Conservation (phyloP, 805 yeast genomes). For the Saccharomycopsis olivae region DNA sequence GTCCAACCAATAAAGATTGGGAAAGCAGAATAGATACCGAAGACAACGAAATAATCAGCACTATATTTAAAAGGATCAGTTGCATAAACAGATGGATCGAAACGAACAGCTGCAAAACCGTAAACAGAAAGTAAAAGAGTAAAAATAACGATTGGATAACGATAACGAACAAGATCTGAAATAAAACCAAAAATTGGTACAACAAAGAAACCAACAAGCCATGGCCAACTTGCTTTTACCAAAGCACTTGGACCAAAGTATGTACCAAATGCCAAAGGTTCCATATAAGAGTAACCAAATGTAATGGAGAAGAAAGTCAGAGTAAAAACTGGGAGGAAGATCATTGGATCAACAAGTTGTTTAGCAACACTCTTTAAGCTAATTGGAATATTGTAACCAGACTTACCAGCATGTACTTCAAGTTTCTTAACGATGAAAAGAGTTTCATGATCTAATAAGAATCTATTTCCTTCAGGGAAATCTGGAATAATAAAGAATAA, state of each 20-base stretch:
- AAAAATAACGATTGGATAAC: conserved; percentile 22
- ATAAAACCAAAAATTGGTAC: conserved; percentile 29
- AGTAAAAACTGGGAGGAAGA: conserved; percentile 46
- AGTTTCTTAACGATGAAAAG: conserved; percentile 19
- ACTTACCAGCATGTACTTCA: conserved; percentile 21
- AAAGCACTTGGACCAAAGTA: not conserved
- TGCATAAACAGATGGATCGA: conserved; percentile 37
- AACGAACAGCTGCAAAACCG: conserved; percentile 28
- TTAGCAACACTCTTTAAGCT: conserved; percentile 32
- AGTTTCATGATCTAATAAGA: conserved; percentile 35
- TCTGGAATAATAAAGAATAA: conserved; percentile 37
- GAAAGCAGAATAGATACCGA: conserved; percentile 54
- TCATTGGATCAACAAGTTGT: conserved; percentile 48
- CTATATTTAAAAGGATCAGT: conserved; percentile 37
- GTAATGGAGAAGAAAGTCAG: conserved; percentile 60
- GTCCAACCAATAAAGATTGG: conserved; percentile 61
- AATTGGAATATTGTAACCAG: conserved; percentile 39
- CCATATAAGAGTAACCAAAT: conserved; percentile 68
- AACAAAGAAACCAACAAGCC: conserved; percentile 1
- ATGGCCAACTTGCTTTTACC: conserved; percentile 1
- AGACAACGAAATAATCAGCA: conserved; percentile 49
- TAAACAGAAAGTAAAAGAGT: conserved; percentile 30
- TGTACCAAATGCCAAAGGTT: conserved; percentile 29
- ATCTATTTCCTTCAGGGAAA: conserved; percentile 35
- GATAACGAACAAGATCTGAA: conserved; percentile 36